Evolutionary conservation across 495 filamentous ascomycete genomes (phyloP).

Genomic region (Penicillium salamii): DNA sequence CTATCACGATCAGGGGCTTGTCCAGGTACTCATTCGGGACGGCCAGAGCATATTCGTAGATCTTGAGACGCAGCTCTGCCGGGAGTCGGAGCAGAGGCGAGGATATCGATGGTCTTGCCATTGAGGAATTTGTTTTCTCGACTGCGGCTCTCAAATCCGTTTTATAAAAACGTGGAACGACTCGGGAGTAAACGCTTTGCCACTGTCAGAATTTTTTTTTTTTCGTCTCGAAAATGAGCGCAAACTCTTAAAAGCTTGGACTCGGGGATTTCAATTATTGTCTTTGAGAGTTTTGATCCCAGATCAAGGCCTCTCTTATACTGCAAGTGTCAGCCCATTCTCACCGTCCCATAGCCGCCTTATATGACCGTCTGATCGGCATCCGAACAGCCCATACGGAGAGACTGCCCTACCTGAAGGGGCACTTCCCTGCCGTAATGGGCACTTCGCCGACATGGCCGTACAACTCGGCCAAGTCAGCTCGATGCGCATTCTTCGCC

Average conservation of each 20-base stretch:
- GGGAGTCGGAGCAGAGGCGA: slow-evolving; percentile 31
- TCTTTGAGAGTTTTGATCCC: background rate
- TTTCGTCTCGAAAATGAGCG: background rate
- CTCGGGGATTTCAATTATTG: background rate
- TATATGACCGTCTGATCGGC: background rate
- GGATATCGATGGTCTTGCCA: background rate
- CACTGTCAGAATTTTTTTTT: slow-evolving; percentile 5
- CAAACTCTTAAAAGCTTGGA: background rate
- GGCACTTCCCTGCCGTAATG: background rate
- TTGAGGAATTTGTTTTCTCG: background rate
- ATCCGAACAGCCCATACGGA: background rate
- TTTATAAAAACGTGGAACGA: background rate
- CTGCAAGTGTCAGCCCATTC: background rate
- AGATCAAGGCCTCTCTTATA: too few species aligned
- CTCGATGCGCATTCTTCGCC: background rate
- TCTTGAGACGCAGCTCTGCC: slow-evolving; percentile 37
- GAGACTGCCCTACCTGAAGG: background rate
- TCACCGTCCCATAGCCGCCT: background rate
- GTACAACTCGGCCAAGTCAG: background rate
- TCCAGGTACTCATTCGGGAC: slow-evolving; percentile 36
- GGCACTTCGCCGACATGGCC: background rate
- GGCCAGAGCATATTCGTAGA: slow-evolving; percentile 40
- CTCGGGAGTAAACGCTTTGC: slow-evolving; percentile 3
- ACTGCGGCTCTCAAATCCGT: background rate
- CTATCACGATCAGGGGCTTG: slow-evolving; percentile 34